Conservation (phyloP, 495 filamentous ascomycete species). For the Hyaloscypha variabilis region DNA sequence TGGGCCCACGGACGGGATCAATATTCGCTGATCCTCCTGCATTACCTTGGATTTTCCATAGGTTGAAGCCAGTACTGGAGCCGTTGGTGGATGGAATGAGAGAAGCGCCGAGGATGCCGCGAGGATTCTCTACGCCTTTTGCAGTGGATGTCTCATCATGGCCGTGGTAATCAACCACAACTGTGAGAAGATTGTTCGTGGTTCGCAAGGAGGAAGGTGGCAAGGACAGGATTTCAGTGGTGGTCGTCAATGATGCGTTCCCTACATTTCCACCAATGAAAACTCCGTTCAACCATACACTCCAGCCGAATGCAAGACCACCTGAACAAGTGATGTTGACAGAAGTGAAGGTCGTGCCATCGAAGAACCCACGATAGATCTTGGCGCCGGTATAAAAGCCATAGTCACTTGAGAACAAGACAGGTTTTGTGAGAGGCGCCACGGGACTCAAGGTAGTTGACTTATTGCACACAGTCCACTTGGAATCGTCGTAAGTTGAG, state of each 20-base stretch:
- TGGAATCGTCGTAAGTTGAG: constrained; percentile 52
- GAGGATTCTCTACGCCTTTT: constrained; percentile 53
- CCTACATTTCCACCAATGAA: constrained; percentile 61
- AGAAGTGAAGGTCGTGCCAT: constrained; percentile 47
- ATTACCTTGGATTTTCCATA: constrained; percentile 75
- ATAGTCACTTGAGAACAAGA: constrained; percentile 70
- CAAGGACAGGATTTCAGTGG: constrained; percentile 31
- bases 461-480: constrained; percentile 46
- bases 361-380: constrained; percentile 69
- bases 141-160: constrained; percentile 62
- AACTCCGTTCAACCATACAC: constrained; percentile 58
- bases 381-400: constrained; percentile 67
- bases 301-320: constrained; percentile 61
- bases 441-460: constrained; percentile 57
- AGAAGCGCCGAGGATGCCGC: constrained; percentile 64
- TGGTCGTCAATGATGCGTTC: constrained; percentile 26
- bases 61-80: constrained; percentile 49
- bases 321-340: constrained; percentile 61
- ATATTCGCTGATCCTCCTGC: constrained; percentile 64
- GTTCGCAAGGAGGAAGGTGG: constrained; percentile 43
- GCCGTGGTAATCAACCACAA: constrained; percentile 71
- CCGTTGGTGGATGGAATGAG: constrained; percentile 36
- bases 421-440: constrained; percentile 55
- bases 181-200: constrained; percentile 60
- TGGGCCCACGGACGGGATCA: constrained; percentile 51